These are phyloP conservation scores for Thielaviopsis euricoi DNA, from an alignment of 2,329 filamentous ascomycete genomes.

Conservation along the genomic window DNA sequence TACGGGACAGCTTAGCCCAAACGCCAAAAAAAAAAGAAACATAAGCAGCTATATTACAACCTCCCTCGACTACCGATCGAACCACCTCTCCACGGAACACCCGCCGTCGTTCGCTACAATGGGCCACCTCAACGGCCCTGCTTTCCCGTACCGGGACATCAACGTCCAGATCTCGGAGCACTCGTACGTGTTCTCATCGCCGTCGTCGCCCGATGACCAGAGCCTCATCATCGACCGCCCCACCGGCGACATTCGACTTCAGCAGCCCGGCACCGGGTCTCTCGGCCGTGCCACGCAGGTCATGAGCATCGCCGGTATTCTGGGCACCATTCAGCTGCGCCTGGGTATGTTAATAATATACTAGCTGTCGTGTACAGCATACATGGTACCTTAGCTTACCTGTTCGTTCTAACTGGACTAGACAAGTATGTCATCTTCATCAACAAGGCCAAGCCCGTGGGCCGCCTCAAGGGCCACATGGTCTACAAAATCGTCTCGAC, in stretches of 20 bases:
- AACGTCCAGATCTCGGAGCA: conserved; percentile 86
- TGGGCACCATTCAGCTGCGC: conserved; percentile 85
- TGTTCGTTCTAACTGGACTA: conserved; percentile 16
- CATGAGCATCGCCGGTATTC: conserved; percentile 84
- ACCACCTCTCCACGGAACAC: not conserved
- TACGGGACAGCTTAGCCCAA: not conserved
- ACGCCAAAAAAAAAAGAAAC: not conserved
- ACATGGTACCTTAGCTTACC: not conserved
- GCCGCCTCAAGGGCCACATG: conserved; percentile 86
- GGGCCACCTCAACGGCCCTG: conserved; percentile 22
- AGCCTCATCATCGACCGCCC: conserved; percentile 82
- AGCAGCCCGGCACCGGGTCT: conserved; percentile 58
- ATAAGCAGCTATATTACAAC: too few relatives aligned
- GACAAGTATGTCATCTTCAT: conserved; percentile 96
- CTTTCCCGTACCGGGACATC: conserved; percentile 78
- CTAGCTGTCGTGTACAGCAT: not conserved
- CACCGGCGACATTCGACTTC: conserved; percentile 75
- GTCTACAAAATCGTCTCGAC: conserved; percentile 84
- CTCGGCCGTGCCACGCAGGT: conserved; percentile 58
- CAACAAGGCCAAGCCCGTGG: conserved; percentile 82
- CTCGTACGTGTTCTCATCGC: conserved; percentile 92
- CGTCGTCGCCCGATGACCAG: conserved; percentile 77
- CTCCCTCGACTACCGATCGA: not conserved
- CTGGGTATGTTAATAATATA: conserved; percentile 46
- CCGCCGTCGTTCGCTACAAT: conserved; percentile 16